Base-by-base conservation (phyloP, 2,329 filamentous ascomycete species). In the Neonectria magnoliae region DNA sequence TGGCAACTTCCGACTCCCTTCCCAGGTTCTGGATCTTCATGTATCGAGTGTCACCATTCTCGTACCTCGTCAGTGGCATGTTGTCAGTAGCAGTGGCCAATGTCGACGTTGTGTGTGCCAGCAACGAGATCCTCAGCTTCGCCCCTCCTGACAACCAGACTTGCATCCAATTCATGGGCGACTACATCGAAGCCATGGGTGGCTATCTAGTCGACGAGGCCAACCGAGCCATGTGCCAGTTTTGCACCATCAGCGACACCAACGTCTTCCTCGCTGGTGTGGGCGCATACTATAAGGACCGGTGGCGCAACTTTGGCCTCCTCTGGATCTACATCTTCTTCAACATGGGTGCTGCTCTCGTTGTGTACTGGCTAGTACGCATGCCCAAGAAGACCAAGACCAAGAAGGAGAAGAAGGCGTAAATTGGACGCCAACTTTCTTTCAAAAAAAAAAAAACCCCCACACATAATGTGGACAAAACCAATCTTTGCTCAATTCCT, bases 11-110 rank as follows among this genome's bases (percentile, higher is more conserved):
- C 52, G 87, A 87, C 14, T 84, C 85, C 13, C 79, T 85, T 13
- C 90, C 88, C 1, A 87, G 88, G 20, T 86, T 87, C 68, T 79
- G 73, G 73, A 73, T 62, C 25, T 72, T 75, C 20, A 73, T 75
- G 76, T 94, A 95, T 80, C 88, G 91, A 54, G 81, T 94, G 44
- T 93, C 90, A 0, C 93, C 94, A 0, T 92, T 97, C 72, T 94
- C 91, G 0, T 97, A 97, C 76, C 81, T 96, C 27, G 88, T 96
- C 33, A 85, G 86, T 29, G 92, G 90, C 38, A 89, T 97, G 83
- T 79, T 95, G 3, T 85, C 90, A 0, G 87, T 87, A 1, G 92
- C 87, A 8, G 82, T 97, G 9, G 91, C 91, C 48, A 90, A 91
- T 74, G 87, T 87, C 1, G 57, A 79, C 0, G 88, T 96, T 45